Evolutionary conservation across 441 rosid species (phyloP).

Genomic region (Breynia disticha): DNA sequence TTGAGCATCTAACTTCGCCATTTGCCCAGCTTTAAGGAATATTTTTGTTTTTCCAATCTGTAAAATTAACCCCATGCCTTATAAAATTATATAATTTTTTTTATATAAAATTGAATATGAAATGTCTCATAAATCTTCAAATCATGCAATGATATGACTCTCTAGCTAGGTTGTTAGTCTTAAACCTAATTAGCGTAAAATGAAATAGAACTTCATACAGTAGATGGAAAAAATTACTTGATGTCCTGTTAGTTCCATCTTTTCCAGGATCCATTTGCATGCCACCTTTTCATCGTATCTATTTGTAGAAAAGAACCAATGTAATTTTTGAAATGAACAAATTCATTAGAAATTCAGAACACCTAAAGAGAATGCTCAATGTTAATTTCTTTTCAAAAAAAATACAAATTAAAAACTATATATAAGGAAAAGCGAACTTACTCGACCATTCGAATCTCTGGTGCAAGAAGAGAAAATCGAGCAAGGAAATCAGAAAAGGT

Average conservation of each 20-base stretch:
- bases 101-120: too few relatives aligned
- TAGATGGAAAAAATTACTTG: constrained; percentile 36
- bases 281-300: constrained; percentile 66
- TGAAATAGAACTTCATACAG: not conserved
- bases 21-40: constrained; percentile 74
- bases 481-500: constrained; percentile 60
- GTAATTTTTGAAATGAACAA: not conserved
- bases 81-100: too few relatives aligned
- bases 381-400: too few relatives aligned
- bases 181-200: not conserved
- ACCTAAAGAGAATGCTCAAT: too few relatives aligned
- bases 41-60: constrained; percentile 79
- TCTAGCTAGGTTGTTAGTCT: not conserved
- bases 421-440: constrained; percentile 30
- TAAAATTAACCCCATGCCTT: constrained; percentile 13
- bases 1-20: constrained; percentile 77
- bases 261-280: constrained; percentile 71
- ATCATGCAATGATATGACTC: not conserved
- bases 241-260: constrained; percentile 49
- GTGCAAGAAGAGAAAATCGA: constrained; percentile 61
- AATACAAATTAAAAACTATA: not conserved
- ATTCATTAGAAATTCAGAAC: not conserved
- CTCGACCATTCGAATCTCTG: constrained; percentile 48
- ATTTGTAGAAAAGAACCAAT: constrained; percentile 1
- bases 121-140: too few relatives aligned